Percentiles rank a stretch among this genome's conserved stretches.
These are phyloP conservation scores for Piromyces finnis DNA, from an alignment of 192 early-diverging fungal species.

Conservation along the genomic window DNA sequence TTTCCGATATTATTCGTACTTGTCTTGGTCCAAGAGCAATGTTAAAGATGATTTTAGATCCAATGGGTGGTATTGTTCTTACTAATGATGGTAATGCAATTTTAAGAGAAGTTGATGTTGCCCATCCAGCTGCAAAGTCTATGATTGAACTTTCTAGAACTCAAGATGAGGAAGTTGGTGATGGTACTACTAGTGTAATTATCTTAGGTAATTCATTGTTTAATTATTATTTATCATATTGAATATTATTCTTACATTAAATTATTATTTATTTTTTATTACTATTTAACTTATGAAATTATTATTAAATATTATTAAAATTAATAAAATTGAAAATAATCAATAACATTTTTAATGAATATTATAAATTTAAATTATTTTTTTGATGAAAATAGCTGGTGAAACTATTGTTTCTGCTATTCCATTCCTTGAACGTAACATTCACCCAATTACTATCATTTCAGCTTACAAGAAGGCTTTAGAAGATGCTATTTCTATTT, in stretches of 20 bases:
- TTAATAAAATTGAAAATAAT: too few species aligned
- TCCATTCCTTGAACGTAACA: slow-evolving; percentile 89
- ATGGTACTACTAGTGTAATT: slow-evolving; percentile 97
- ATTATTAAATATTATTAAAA: too few species aligned
- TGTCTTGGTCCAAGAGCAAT: slow-evolving; percentile 96
- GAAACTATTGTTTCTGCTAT: slow-evolving; percentile 81
- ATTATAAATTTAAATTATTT: too few species aligned
- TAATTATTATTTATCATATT: too few species aligned
- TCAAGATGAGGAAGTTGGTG: slow-evolving; percentile 99
- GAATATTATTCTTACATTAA: too few species aligned
- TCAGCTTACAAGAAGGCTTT: slow-evolving; percentile 81
- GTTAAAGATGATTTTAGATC: slow-evolving; percentile 99
- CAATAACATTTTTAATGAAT: too few species aligned
- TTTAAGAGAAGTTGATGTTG: slow-evolving; percentile 93
- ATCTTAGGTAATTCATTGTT: slow-evolving; percentile 68
- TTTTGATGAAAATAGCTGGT: slow-evolving; percentile 44
- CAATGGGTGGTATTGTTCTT: slow-evolving; percentile 97
- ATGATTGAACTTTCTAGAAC: slow-evolving; percentile 98
- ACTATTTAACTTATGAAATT: too few species aligned
- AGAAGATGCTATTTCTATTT: slow-evolving; percentile 72
- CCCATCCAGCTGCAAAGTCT: slow-evolving; percentile 98
- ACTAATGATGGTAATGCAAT: slow-evolving; percentile 99
- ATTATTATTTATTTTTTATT: too few species aligned
- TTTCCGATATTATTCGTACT: slow-evolving; percentile 95
- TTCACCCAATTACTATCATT: slow-evolving; percentile 96